Evolutionary conservation across 495 filamentous ascomycete species (phyloP), one percentile per base, ranked within the genome.

Genomic region (Penicillium riverlandense): DNA sequence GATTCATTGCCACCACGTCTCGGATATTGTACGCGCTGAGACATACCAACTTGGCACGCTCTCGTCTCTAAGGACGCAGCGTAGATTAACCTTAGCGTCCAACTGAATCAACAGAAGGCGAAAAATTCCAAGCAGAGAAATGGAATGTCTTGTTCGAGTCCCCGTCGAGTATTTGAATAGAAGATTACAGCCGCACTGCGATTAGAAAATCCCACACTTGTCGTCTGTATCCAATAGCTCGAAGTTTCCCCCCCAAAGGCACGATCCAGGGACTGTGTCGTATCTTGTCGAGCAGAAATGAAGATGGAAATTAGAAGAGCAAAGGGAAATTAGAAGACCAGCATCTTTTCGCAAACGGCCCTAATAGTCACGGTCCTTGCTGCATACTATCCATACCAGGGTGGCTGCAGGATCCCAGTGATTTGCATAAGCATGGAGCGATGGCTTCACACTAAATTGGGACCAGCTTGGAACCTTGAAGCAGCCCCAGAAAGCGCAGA

Each of bases 321-420:
- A 40, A 52, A 51, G 44, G 34, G 45, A 40, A 51, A 52, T 39
- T 61, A 67, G 38, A 53, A 51, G 50, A 40, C 41, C 50, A 59
- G 31, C 59, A 65, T 63, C 38, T 4, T 22, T 4, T 55, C 50
- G 53, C 55, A 59, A 61, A 65, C 44, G 53, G 53, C 38, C 43
- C 38, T 51, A 40, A 42, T 43, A 58, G 51, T 66, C 52, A 52
- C 41, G 37, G 45, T 53, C 38, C 49, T 49, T 35, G 43, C 53
- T 51, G 52, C 55, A 61, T 55, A 42, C 57, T 54, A 47, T 50
- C 50, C 53, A 64, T 65, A 45, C 58, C 58, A 58, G 54, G 58
- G 49, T 54, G 47, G 53, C 58, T 61, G 58, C 59, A 48, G 47
- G 54, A 60, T 62, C 53, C 53, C 47, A 62, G 53, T 51, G 44